Evolutionary conservation across 805 yeast genomes (phyloP).

Genomic region (Yarrowia sp.): DNA sequence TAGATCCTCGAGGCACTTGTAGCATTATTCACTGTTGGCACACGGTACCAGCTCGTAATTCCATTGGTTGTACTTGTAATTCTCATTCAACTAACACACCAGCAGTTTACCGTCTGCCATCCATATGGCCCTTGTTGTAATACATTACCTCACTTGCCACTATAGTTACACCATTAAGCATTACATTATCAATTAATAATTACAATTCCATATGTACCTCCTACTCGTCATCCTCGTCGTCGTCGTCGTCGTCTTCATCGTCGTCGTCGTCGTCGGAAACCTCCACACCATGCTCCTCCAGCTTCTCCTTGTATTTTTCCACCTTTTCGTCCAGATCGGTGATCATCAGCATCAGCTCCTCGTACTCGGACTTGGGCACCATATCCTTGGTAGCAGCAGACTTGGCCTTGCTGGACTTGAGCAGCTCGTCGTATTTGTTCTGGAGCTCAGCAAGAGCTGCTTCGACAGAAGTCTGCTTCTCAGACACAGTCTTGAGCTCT

Average conservation of each 20-base stretch:
- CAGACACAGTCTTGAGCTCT: constrained; percentile 17
- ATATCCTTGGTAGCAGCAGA: constrained; percentile 42
- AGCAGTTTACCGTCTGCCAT: too few relatives aligned
- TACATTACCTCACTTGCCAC: too few relatives aligned
- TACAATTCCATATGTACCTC: background rate
- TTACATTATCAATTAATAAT: constrained; percentile 4
- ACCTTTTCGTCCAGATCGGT: constrained; percentile 78
- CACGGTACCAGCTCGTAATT: too few relatives aligned
- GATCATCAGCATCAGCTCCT: constrained; percentile 77
- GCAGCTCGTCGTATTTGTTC: constrained; percentile 14
- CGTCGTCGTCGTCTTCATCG: constrained; percentile 67
- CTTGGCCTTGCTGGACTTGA: constrained; percentile 33
- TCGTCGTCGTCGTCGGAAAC: constrained; percentile 77
- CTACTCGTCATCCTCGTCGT: constrained; percentile 45
- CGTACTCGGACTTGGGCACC: constrained; percentile 64
- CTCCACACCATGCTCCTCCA: constrained; percentile 62
- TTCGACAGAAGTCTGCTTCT: background rate
- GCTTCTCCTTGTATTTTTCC: constrained; percentile 60
- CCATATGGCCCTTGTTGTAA: too few relatives aligned
- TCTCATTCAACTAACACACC: too few relatives aligned
- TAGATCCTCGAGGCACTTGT: too few relatives aligned
- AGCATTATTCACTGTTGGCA: too few relatives aligned
- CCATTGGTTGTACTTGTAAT: too few relatives aligned
- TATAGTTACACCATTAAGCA: background rate
- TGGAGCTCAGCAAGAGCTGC: constrained; percentile 7